Conservation (phyloP, 306 rosid genomes). For the Biancaea sappan region DNA sequence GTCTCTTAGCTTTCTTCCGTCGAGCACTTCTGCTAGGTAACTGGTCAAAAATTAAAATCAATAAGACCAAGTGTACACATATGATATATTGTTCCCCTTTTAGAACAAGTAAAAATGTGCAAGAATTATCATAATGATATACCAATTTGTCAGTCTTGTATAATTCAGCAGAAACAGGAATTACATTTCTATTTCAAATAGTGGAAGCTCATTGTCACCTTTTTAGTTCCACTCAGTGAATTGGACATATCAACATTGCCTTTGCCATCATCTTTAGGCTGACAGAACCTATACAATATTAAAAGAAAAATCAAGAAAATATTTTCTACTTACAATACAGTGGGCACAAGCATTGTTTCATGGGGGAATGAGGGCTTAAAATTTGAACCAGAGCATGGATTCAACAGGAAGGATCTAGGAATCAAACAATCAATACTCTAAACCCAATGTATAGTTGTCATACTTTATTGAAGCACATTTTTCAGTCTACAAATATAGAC, state of each 20-base stretch:
- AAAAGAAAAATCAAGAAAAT: conserved; percentile 12
- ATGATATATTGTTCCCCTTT: neutral
- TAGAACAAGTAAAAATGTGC: conserved; percentile 1
- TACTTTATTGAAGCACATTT: conserved; percentile 26
- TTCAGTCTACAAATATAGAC: conserved; percentile 5
- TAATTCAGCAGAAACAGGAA: conserved; percentile 15
- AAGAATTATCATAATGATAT: conserved; percentile 6
- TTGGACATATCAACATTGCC: conserved; percentile 38
- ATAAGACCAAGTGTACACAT: neutral
- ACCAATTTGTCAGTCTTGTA: neutral
- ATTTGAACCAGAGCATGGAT: conserved; percentile 14
- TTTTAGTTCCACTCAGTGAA: conserved; percentile 45
- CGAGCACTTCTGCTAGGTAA: conserved; percentile 86
- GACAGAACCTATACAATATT: conserved; percentile 51
- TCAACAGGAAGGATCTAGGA: conserved; percentile 24
- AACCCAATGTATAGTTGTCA: conserved; percentile 11
- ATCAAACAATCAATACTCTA: conserved; percentile 29
- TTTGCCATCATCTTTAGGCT: conserved; percentile 52
- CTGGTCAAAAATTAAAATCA: conserved; percentile 44
- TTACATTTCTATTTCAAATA: conserved; percentile 16
- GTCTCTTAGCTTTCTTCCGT: conserved; percentile 84
- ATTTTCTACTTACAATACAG: neutral
- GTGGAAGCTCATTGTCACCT: conserved; percentile 52
- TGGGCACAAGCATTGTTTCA: conserved; percentile 19
- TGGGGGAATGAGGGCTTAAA: neutral